These are phyloP conservation scores for Hysterangium stoloniferum DNA, from an alignment of 768 basidiomycete genomes.

Conservation along the genomic window DNA sequence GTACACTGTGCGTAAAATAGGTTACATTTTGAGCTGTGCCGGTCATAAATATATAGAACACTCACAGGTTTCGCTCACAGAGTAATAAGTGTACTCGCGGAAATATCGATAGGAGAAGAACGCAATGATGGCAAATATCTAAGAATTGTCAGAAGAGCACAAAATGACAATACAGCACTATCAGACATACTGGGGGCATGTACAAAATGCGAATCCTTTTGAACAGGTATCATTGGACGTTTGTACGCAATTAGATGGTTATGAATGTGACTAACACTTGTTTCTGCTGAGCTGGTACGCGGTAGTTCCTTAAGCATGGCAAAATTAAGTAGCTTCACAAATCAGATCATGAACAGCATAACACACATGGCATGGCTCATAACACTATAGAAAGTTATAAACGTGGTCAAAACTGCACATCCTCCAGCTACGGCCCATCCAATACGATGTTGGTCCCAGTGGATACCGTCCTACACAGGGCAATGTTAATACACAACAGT, in stretches of 20 bases:
- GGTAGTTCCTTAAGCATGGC: conserved; percentile 43
- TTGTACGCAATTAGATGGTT: background rate
- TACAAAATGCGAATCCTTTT: conserved; percentile 69
- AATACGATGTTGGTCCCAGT: conserved; percentile 39
- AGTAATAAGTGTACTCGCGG: conserved; percentile 63
- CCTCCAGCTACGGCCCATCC: conserved; percentile 69
- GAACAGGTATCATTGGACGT: background rate
- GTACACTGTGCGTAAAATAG: conserved; percentile 45
- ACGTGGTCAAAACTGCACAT: conserved; percentile 35
- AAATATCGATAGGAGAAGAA: conserved; percentile 85
- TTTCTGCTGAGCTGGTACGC: conserved; percentile 61
- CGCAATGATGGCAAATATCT: conserved; percentile 67
- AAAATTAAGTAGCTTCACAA: background rate
- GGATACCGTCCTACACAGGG: background rate
- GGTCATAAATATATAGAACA: conserved; percentile 13
- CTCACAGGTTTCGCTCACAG: conserved; percentile 42
- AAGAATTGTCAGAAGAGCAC: background rate
- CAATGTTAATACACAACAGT: background rate
- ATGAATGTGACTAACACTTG: conserved; percentile 50
- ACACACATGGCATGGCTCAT: conserved; percentile 12
- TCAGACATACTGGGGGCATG: conserved; percentile 51
- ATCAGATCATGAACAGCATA: background rate
- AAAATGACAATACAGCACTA: background rate
- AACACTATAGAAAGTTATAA: conserved; percentile 18
- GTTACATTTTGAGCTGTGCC: conserved; percentile 12